Percentiles rank a stretch among this genome's conserved stretches.
These are phyloP conservation scores for Chlorella variabilis DNA, from an alignment of 163 green algal genomes.

Conservation along the genomic window DNA sequence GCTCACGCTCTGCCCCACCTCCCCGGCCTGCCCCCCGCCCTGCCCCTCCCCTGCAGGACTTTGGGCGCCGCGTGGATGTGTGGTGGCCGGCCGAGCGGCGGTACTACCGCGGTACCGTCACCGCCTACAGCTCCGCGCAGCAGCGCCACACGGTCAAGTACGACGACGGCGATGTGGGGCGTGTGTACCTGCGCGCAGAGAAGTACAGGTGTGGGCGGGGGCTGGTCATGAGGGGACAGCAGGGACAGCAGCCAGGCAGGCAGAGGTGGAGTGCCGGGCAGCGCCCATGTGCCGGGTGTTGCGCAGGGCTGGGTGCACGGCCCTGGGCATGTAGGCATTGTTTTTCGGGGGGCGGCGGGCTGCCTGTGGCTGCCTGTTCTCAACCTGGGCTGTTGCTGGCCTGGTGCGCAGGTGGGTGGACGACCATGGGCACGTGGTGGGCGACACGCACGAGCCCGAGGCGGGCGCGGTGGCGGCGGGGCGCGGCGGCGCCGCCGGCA, in stretches of 20 bases:
- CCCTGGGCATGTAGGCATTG: no score
- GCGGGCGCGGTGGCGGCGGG: not conserved
- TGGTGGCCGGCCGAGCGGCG: slow-evolving; percentile 80
- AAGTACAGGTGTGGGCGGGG: slow-evolving; percentile 58
- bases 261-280: no score
- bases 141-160: slow-evolving; percentile 81
- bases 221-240: no score
- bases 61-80: slow-evolving; percentile 71
- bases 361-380: no score
- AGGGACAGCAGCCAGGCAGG: no score
- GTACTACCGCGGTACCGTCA: slow-evolving; percentile 75
- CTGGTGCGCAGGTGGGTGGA: slow-evolving; percentile 30
- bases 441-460: slow-evolving; percentile 24
- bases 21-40: not conserved
- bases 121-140: slow-evolving; percentile 53
- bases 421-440: slow-evolving; percentile 31
- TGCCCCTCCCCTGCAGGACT: slow-evolving; percentile 50
- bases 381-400: no score
- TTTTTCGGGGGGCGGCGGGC: no score
- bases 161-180: slow-evolving; percentile 79
- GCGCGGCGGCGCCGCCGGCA: not conserved
- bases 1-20: not conserved
- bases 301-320: no score
- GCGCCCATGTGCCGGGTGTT: no score
- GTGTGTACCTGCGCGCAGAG: slow-evolving; percentile 65